Evolutionary conservation across 139 green algal species (phyloP).

Genomic region (Desmodesmus armatus): DNA sequence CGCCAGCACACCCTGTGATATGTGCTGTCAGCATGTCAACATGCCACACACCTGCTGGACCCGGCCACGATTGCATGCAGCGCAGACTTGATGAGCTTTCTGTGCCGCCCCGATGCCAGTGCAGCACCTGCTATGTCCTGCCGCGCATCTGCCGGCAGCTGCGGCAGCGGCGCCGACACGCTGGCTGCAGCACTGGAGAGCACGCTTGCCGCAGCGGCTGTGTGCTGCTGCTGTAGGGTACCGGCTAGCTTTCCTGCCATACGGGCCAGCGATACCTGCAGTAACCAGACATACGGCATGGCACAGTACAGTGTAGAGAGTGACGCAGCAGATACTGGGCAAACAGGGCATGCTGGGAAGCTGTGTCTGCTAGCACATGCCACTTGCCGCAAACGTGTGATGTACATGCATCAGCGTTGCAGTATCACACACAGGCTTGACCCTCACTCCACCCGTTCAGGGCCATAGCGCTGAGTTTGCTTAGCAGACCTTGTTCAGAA

Average conservation of each 20-base stretch:
- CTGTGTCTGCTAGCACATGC: neutral
- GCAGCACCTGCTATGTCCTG: constrained; percentile 49
- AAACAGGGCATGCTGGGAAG: neutral
- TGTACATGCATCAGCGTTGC: too few species aligned
- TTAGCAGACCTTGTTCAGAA: too few species aligned
- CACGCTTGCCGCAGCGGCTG: constrained; percentile 19
- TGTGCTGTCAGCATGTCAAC: too few species aligned
- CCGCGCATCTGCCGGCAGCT: neutral
- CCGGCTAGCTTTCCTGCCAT: constrained; percentile 17
- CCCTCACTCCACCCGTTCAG: too few species aligned
- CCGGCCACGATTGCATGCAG: constrained; percentile 51
- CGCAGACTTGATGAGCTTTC: constrained; percentile 33
- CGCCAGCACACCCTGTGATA: too few species aligned
- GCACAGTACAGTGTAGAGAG: too few species aligned
- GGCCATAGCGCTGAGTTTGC: too few species aligned
- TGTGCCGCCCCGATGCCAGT: neutral
- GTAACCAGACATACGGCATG: too few species aligned
- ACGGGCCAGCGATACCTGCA: constrained; percentile 26
- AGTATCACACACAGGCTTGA: too few species aligned
- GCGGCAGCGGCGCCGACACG: neutral
- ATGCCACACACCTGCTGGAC: constrained; percentile 45
- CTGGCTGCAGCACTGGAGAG: neutral
- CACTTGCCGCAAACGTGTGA: too few species aligned
- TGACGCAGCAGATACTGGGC: neutral
- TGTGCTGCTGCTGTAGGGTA: neutral